Conservation (phyloP, 306 rosid genomes). For the Oxytropis ochrocephala region DNA sequence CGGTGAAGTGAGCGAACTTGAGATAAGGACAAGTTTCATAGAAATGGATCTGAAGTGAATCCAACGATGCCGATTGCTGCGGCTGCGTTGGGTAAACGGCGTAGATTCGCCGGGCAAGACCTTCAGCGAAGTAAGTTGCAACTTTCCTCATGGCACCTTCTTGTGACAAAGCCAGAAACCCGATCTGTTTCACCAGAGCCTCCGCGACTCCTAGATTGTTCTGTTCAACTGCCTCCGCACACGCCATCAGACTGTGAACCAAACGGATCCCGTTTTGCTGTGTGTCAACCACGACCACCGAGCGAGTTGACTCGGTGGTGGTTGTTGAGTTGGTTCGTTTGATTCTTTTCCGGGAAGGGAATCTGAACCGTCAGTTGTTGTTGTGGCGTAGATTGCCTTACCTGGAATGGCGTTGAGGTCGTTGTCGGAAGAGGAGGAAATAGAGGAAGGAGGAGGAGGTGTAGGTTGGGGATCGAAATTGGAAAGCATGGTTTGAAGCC, state of each 20-base stretch:
- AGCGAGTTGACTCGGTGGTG: slow-evolving; percentile 33
- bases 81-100: slow-evolving; percentile 42
- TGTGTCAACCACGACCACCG: slow-evolving; percentile 51
- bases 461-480: slow-evolving; percentile 32
- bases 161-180: slow-evolving; percentile 59
- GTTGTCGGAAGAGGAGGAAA: slow-evolving; percentile 45
- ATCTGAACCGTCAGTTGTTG: neutral
- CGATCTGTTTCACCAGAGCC: slow-evolving; percentile 74
- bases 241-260: slow-evolving; percentile 73
- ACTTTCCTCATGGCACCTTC: slow-evolving; percentile 92
- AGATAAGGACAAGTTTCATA: slow-evolving; percentile 86
- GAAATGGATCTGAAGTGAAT: slow-evolving; percentile 73
- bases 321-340: slow-evolving; percentile 21
- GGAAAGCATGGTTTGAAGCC: slow-evolving; percentile 64
- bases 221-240: slow-evolving; percentile 80
- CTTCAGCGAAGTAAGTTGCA: slow-evolving; percentile 85
- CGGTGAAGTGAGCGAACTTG: slow-evolving; percentile 91
- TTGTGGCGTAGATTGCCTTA: slow-evolving; percentile 38
- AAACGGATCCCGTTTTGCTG: slow-evolving; percentile 86
- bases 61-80: slow-evolving; percentile 42
- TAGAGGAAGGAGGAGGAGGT: neutral
- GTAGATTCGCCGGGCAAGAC: slow-evolving; percentile 64
- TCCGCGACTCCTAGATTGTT: slow-evolving; percentile 54
- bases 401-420: slow-evolving; percentile 79
- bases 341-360: neutral